Evolutionary conservation across 2,329 filamentous ascomycete species (phyloP).

Genomic region (Clonostachys byssicola): DNA sequence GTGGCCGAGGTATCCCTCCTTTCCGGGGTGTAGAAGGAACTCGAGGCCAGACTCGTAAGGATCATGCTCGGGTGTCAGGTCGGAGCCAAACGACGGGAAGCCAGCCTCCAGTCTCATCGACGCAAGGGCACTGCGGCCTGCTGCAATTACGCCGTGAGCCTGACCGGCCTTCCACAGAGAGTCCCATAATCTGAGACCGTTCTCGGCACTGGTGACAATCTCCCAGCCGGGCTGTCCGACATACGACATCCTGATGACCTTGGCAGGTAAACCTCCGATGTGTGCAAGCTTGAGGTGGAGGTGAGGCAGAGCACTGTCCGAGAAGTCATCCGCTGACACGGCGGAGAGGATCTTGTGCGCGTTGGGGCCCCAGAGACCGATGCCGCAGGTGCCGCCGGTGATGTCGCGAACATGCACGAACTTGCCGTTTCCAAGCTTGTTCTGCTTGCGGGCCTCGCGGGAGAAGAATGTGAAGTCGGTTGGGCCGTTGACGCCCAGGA

Average conservation of each 20-base stretch:
- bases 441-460: slow-evolving; percentile 45
- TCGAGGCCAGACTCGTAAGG: slow-evolving; percentile 55
- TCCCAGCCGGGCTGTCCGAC: slow-evolving; percentile 62
- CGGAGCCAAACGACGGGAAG: slow-evolving; percentile 49
- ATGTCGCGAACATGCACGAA: slow-evolving; percentile 52
- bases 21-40: slow-evolving; percentile 45
- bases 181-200: slow-evolving; percentile 56
- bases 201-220: slow-evolving; percentile 55
- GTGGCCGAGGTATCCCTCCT: slow-evolving; percentile 46
- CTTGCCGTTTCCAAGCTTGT: slow-evolving; percentile 26
- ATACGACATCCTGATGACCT: slow-evolving; percentile 50
- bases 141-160: slow-evolving; percentile 50
- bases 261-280: slow-evolving; percentile 52
- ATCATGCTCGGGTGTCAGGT: slow-evolving; percentile 58
- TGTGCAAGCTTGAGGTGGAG: slow-evolving; percentile 41
- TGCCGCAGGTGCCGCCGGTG: slow-evolving; percentile 54
- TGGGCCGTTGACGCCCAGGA: slow-evolving; percentile 52
- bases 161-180: slow-evolving; percentile 49
- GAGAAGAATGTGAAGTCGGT: slow-evolving; percentile 49
- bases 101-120: slow-evolving; percentile 56
- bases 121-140: slow-evolving; percentile 54
- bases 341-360: slow-evolving; percentile 43
- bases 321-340: slow-evolving; percentile 39
- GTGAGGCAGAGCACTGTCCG: slow-evolving; percentile 39
- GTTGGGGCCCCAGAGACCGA: slow-evolving; percentile 60